These are phyloP conservation scores for Raddia guianensis DNA, from an alignment of 176 grass and related monocot species.

Conservation along the genomic window DNA sequence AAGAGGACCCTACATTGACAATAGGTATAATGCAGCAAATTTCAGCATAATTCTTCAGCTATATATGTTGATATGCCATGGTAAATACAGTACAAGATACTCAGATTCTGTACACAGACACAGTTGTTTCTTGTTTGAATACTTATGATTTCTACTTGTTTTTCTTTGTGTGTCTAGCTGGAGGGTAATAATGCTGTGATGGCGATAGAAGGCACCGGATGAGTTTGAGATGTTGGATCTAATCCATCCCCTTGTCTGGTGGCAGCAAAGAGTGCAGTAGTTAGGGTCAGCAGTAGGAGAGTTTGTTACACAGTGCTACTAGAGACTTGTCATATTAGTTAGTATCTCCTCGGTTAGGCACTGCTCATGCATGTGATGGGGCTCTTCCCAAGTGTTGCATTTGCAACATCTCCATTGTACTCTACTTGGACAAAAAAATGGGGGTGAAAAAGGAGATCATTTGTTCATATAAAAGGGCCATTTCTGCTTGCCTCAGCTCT, in stretches of 20 bases:
- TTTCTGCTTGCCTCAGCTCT: conserved; percentile 33
- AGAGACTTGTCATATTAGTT: conserved; percentile 27
- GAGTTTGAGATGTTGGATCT: conserved; percentile 74
- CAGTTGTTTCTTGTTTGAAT: background rate
- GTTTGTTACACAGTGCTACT: background rate
- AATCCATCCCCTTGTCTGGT: conserved; percentile 77
- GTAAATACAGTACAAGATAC: background rate
- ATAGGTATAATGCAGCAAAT: conserved; percentile 48
- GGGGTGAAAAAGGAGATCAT: background rate
- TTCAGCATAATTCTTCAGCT: conserved; percentile 8
- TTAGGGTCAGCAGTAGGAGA: conserved; percentile 40
- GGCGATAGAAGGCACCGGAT: conserved; percentile 45
- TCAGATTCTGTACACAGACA: background rate
- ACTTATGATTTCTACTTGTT: background rate
- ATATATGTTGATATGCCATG: background rate
- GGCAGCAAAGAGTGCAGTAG: conserved; percentile 13
- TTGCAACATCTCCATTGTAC: conserved; percentile 46
- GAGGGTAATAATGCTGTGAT: conserved; percentile 43
- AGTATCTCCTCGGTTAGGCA: conserved; percentile 3
- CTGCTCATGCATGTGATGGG: background rate
- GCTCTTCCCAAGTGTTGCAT: conserved; percentile 23
- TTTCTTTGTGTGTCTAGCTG: background rate
- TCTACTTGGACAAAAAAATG: conserved; percentile 17
- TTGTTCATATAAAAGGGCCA: conserved; percentile 47
- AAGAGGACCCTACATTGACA: conserved; percentile 42